These are phyloP conservation scores for Ascodesmis nigricans DNA, from an alignment of 495 filamentous ascomycete species.

Conservation along the genomic window DNA sequence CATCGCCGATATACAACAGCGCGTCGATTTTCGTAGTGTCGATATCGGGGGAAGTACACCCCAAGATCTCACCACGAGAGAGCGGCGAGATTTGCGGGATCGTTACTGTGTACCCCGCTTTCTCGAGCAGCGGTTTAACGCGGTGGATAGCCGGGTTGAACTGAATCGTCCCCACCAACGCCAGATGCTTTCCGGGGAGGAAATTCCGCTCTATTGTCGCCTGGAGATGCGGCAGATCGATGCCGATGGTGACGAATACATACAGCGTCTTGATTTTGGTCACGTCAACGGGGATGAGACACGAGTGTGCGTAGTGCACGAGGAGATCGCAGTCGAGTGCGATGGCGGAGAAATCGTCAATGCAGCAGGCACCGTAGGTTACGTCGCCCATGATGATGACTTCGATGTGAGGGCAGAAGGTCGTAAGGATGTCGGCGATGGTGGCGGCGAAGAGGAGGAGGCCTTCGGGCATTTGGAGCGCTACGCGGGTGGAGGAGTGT, in stretches of 20 bases:
- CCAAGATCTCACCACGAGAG: conserved; percentile 82
- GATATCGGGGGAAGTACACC: conserved; percentile 76
- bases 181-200: conserved; percentile 57
- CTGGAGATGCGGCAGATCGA: conserved; percentile 70
- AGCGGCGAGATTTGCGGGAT: conserved; percentile 87
- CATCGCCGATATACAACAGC: conserved; percentile 85
- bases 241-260: conserved; percentile 93
- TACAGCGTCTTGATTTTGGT: conserved; percentile 92
- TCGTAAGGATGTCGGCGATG: conserved; percentile 86
- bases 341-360: conserved; percentile 92
- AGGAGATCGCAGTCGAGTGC: conserved; percentile 86
- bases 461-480: conserved; percentile 90
- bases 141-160: conserved; percentile 94
- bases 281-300: conserved; percentile 83
- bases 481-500: conserved; percentile 52
- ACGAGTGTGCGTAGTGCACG: conserved; percentile 93
- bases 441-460: conserved; percentile 91
- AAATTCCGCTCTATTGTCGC: conserved; percentile 82
- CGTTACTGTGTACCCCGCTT: conserved; percentile 56
- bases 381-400: conserved; percentile 98
- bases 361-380: conserved; percentile 96
- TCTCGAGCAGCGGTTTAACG: conserved; percentile 48
- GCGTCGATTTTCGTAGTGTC: conserved; percentile 39
- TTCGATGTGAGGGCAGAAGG: conserved; percentile 76
- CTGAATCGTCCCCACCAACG: conserved; percentile 90